Evolutionary conservation across 768 basidiomycete genomes (phyloP), one percentile per base, ranked within the genome.

Genomic region (Podaxis carcinomalis): DNA sequence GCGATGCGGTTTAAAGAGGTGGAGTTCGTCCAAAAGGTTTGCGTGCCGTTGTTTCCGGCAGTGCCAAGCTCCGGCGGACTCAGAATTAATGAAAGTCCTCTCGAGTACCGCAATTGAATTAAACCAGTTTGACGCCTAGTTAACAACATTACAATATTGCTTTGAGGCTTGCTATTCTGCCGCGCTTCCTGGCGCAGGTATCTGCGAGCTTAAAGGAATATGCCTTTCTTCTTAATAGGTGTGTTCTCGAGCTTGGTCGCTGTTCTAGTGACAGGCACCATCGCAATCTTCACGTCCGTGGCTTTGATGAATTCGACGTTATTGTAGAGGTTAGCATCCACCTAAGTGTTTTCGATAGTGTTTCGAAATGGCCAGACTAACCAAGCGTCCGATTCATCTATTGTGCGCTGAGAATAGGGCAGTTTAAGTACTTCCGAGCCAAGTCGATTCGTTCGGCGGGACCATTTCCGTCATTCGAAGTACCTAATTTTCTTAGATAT

Each of bases 31-130:
- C n/a, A 58, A 25, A 25, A 51, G 57, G n/a, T 58, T 58, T 58
- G 57, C 52, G 37, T 59, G 57, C n/a, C 57, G 27, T n/a, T 59
- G 57, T 59, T 51, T 59, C 46, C 57, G 50, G 50, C 56, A 32
- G 32, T 32, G 32, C 32, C 32, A 51, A 5, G 44, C 57, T 58
- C 47, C 47, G 57, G 57, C 57, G 57, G 57, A 59, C 50, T 59
- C 50, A 39, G 37, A 59, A 59, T 59, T 51, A 59, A 59, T 59
- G 50, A 51, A 59, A 51, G 50, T 52, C 57, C 50, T 51, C 57
- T 50, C 25, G 47, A 27, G 40, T 52, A 42, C 56, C 32, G 57
- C 39, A 32, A 59, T 42, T 59, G 36, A 40, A 52, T 59, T 51
- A 49, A 23, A 11, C 21, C 11, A 49, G 11, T 23, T 23, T 49